phyloP scores from a whole-genome alignment of 768 basidiomycete species.

The Amanita inopinata region DNA sequence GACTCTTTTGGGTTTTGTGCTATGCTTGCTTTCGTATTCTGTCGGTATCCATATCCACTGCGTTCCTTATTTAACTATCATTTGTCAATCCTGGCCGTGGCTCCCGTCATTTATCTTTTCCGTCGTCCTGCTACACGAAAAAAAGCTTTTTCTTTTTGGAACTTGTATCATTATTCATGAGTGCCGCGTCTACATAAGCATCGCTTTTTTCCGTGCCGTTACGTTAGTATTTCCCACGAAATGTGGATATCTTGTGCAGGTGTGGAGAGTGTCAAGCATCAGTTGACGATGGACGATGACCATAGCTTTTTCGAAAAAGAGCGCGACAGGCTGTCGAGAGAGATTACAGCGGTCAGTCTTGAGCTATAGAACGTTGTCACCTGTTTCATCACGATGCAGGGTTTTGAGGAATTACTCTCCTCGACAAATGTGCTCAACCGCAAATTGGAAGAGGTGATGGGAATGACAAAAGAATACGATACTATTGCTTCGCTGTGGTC shows the following conservation, averaged over 20 bases:
- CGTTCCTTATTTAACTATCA: neutral
- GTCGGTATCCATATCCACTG: neutral
- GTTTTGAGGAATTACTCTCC: slow-evolving; percentile 80
- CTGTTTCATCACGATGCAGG: slow-evolving; percentile 33
- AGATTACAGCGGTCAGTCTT: slow-evolving; percentile 62
- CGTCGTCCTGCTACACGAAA: too few relatives aligned
- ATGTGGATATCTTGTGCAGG: too few relatives aligned
- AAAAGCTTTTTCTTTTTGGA: neutral
- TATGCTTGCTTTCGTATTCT: slow-evolving; percentile 4
- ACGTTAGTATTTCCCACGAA: too few relatives aligned
- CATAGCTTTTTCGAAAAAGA: slow-evolving; percentile 70
- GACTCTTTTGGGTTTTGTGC: neutral
- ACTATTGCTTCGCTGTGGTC: slow-evolving; percentile 83
- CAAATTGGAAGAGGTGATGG: slow-evolving; percentile 85
- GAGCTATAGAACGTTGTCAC: too few relatives aligned
- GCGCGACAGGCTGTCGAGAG: slow-evolving; percentile 60
- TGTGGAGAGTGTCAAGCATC: neutral
- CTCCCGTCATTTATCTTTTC: neutral
- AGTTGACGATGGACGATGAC: slow-evolving; percentile 30
- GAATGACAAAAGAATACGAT: slow-evolving; percentile 88
- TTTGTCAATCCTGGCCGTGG: neutral
- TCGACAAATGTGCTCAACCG: slow-evolving; percentile 82
- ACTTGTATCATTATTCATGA: slow-evolving; percentile 2
- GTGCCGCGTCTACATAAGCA: neutral
- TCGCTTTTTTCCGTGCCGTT: too few relatives aligned